Conservation (phyloP, 768 basidiomycete genomes). For the Phanerodontia chrysosporium region DNA sequence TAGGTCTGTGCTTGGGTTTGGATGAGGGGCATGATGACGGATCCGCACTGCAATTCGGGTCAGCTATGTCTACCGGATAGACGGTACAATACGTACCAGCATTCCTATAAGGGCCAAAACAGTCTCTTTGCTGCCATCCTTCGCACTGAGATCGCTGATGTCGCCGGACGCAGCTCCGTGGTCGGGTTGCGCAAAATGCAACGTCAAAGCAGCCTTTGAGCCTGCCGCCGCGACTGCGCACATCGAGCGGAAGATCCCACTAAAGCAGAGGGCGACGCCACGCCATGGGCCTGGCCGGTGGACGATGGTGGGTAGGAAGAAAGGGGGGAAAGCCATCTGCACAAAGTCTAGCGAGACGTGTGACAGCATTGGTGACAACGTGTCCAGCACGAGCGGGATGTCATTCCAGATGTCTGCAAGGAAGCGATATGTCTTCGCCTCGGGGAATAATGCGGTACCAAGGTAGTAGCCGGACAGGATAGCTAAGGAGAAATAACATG, state of each 20-base stretch:
- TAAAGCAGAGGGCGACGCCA: constrained; percentile 48
- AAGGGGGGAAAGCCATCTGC: constrained; percentile 16
- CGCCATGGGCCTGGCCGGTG: constrained; percentile 22
- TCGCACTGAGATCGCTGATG: constrained; percentile 67
- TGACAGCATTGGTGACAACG: constrained; percentile 52
- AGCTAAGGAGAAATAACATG: constrained; percentile 33
- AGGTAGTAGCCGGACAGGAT: constrained; percentile 59
- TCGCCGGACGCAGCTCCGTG: constrained; percentile 50
- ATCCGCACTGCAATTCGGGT: constrained; percentile 44
- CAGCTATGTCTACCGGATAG: background rate
- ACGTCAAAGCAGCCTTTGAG: constrained; percentile 63
- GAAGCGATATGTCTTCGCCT: constrained; percentile 67
- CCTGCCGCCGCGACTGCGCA: constrained; percentile 65
- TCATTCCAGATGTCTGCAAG: constrained; percentile 68
- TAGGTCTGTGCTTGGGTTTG: constrained; percentile 47
- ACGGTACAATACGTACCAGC: constrained; percentile 41
- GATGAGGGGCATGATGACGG: constrained; percentile 53
- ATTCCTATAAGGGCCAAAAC: constrained; percentile 63
- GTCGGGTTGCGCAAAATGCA: constrained; percentile 52
- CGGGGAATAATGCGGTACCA: constrained; percentile 62
- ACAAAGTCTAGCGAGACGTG: constrained; percentile 22
- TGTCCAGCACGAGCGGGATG: constrained; percentile 53
- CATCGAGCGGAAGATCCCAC: constrained; percentile 53
- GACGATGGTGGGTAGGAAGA: background rate
- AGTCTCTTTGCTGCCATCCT: constrained; percentile 70